Evolutionary conservation across 2,329 filamentous ascomycete genomes (phyloP).

Genomic region (Verticillium longisporum): DNA sequence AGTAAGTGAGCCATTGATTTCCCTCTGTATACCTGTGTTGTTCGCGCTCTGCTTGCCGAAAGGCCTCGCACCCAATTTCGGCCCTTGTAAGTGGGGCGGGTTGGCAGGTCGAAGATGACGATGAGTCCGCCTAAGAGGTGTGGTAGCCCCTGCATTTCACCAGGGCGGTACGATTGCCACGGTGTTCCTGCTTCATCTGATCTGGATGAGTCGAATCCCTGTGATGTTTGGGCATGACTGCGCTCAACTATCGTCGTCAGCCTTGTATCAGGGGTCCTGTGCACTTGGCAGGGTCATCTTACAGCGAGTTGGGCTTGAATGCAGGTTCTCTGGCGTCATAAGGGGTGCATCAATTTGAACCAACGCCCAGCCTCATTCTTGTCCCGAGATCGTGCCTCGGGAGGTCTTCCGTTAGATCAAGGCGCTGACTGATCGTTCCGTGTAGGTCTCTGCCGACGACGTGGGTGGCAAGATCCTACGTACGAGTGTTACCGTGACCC

Average conservation of each 20-base stretch:
- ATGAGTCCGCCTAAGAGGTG: conserved; percentile 10
- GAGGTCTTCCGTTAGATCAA: neutral
- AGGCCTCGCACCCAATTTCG: neutral
- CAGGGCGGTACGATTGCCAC: conserved; percentile 15
- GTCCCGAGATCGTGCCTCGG: neutral
- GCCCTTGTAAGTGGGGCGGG: conserved; percentile 9
- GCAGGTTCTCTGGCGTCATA: conserved; percentile 22
- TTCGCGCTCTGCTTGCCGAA: neutral
- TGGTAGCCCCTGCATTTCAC: conserved; percentile 23
- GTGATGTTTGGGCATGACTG: conserved; percentile 2
- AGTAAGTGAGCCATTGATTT: conserved; percentile 51
- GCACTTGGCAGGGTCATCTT: neutral
- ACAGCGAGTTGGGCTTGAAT: conserved; percentile 23
- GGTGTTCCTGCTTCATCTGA: conserved; percentile 11
- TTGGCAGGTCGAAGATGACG: neutral
- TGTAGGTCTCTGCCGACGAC: conserved; percentile 85
- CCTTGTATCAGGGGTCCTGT: conserved; percentile 3
- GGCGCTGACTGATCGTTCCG: conserved; percentile 25
- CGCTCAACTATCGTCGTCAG: conserved; percentile 3
- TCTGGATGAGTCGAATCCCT: neutral
- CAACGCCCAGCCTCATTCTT: neutral
- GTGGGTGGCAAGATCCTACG: conserved; percentile 85
- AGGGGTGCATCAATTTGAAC: neutral
- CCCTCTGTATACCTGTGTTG: neutral
- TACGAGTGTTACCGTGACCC: conserved; percentile 75